Conservation (phyloP, 371 early-diverging fungal species). For the Saksenaea oblongispora region DNA sequence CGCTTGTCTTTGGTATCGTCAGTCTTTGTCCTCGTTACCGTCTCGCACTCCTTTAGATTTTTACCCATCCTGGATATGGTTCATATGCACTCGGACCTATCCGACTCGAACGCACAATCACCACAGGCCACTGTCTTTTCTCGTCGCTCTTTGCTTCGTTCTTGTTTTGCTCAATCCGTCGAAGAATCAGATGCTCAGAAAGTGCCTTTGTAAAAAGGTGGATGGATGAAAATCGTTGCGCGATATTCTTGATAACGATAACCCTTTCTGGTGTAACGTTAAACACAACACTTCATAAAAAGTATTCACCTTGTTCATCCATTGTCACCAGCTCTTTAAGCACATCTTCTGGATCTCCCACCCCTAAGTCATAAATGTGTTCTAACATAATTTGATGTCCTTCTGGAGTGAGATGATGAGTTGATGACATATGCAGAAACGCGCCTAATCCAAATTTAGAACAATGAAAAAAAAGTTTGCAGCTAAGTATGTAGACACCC, state of each 20-base stretch:
- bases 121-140: slow-evolving; percentile 32
- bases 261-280: slow-evolving; percentile 16
- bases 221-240: slow-evolving; percentile 43
- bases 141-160: slow-evolving; percentile 20
- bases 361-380: slow-evolving; percentile 28
- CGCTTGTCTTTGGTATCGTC: slow-evolving; percentile 26
- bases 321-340: slow-evolving; percentile 39
- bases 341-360: slow-evolving; percentile 38
- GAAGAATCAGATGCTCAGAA: slow-evolving; percentile 47
- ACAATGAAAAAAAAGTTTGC: neutral
- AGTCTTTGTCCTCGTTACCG: neutral
- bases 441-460: slow-evolving; percentile 3
- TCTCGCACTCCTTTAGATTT: neutral
- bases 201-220: slow-evolving; percentile 56
- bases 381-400: slow-evolving; percentile 17
- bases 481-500: slow-evolving; percentile 2
- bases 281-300: neutral
- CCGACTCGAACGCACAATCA: slow-evolving; percentile 50
- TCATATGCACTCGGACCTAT: slow-evolving; percentile 44
- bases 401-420: slow-evolving; percentile 9
- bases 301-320: slow-evolving; percentile 32
- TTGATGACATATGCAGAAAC: slow-evolving; percentile 31
- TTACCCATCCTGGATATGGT: slow-evolving; percentile 56
- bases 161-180: slow-evolving; percentile 33
- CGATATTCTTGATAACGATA: slow-evolving; percentile 19